Base-by-base conservation (phyloP, 306 rosid species). In the Pueraria montana region DNA sequence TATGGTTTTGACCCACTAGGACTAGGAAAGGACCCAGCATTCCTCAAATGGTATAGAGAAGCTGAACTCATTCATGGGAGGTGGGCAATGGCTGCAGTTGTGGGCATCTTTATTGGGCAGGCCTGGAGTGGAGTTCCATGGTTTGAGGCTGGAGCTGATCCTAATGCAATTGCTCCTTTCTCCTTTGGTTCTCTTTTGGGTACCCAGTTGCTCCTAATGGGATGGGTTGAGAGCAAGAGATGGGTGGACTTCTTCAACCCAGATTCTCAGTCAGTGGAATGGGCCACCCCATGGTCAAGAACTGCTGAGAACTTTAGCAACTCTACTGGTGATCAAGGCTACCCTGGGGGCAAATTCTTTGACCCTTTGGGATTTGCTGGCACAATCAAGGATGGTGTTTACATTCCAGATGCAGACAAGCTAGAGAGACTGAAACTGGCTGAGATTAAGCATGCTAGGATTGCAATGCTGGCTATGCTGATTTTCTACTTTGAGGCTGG, bases 81-180 rank as follows among this genome's bases (percentile, higher is more conserved):
- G 83, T 96, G 99, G 99, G 99, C 99, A 42, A 96, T 96, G 99
- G 72, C 95, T 2, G 99, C 99, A 2, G 99, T 96, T 53, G 58
- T 96, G 0, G 99, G 99, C 1, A 96, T 96, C 91, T 90, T 96
- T 76, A 88, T 96, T 10, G 99, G 99, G 0, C 98, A 96, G 43
- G 98, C 99, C 0, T 96, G 98, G 98, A 96, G 99, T 64, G 99
- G 99, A 48, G 66, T 96, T 61, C 97, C 99, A n/a, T 96, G 99
- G 99, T 96, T 92, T 59, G 88, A 94, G 87, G 99, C 99, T 1
- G 99, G 99, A 72, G 99, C 99, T 4, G 94, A 86, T 70, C 99
- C 99, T 1, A 55, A 83, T 16, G 99, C 99, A 24, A 50, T 96
- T 17, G 98, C 99, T 10, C 99, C 99, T 18, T 96, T 96, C 97